Conservation (phyloP, 2,329 filamentous ascomycete species). For the Emmonsiellopsis sp. region DNA sequence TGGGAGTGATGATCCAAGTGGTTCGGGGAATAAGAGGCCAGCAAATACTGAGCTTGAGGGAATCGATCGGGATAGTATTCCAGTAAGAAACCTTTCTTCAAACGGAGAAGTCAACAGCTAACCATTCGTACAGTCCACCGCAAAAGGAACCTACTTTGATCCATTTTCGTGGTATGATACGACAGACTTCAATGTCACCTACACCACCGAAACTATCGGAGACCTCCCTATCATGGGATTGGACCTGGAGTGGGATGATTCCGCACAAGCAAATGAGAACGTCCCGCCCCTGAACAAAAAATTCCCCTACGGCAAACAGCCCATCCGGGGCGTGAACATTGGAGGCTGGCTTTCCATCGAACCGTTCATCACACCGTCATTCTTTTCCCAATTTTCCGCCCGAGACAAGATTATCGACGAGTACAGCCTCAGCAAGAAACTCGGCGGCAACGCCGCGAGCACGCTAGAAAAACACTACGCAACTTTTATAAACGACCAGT, state of each 20-base stretch:
- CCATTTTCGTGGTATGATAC: slow-evolving; percentile 90
- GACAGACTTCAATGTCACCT: slow-evolving; percentile 85
- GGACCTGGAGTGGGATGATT: slow-evolving; percentile 77
- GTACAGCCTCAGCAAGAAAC: slow-evolving; percentile 63
- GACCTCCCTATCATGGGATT: slow-evolving; percentile 87
- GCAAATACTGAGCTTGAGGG: slow-evolving; percentile 42
- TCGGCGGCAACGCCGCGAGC: slow-evolving; percentile 57
- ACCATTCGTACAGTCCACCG: slow-evolving; percentile 35
- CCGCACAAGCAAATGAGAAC: slow-evolving; percentile 62
- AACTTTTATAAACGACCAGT: slow-evolving; percentile 72
- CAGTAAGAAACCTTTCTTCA: slow-evolving; percentile 29
- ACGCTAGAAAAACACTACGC: slow-evolving; percentile 88
- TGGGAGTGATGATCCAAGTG: slow-evolving; percentile 14
- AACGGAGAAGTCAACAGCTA: slow-evolving; percentile 7
- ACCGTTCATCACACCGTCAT: slow-evolving; percentile 88
- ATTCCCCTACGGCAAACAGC: slow-evolving; percentile 70
- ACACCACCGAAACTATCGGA: slow-evolving; percentile 74
- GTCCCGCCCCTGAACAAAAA: slow-evolving; percentile 66
- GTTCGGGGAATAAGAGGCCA: slow-evolving; percentile 17
- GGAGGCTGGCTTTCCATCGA: slow-evolving; percentile 92
- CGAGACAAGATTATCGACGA: slow-evolving; percentile 70
- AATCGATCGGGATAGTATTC: slow-evolving; percentile 49
- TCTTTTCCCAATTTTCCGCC: slow-evolving; percentile 61
- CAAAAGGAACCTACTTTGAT: slow-evolving; percentile 68
- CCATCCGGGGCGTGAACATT: slow-evolving; percentile 82